Base-by-base conservation (phyloP, 2,329 filamentous ascomycete genomes). In the Sporothrix globosa region DNA sequence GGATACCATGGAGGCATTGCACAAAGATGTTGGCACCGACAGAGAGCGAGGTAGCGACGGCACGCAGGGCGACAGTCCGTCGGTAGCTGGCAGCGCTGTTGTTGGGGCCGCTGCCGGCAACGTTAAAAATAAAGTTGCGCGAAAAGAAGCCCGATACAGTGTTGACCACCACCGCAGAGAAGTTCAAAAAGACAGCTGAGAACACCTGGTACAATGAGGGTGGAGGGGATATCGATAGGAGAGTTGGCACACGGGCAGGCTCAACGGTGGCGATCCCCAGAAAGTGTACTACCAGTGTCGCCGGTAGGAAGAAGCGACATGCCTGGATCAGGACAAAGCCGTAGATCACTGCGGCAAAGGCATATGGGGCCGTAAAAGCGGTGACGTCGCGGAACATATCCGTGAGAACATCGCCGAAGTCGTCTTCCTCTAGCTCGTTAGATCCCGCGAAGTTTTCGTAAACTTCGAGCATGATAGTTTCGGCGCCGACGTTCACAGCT, bases 211-310 rank as follows among this genome's bases (percentile, higher is more conserved):
- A 13, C 30, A 66, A 34, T 4, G 56, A 46, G 4, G 30, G 58
- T 17, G 52, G 3, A 7, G 68, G 30, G 27, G 41, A 14, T 9
- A 44, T 44, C 14, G 27, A 2, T 6, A 27, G n/a, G 19, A 70
- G 13, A 2, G 54, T 3, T 1, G 88, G 14, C 17, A 68, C 48
- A 30, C 70, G 70, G 2, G 89, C 91, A 14, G 86, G 84, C 73
- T 87, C 85, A 65, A 97, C 83, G 41, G 88, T 90, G 7, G 86
- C 85, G 68, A 97, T 85, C 70, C 84, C 85, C n/a, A 86, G 81
- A 77, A 97, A 97, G 82, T 95, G 87, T 41, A 88, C 82, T 67
- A 93, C 86, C n/a, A 97, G 84, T 76, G 88, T 88, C 30, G 82
- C 80, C 7, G 92, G 92, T 19, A 97, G 85, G 80, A 89, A 90